Conservation (phyloP, 1,284 basidiomycete genomes). For the Cryptococcus sp. region DNA sequence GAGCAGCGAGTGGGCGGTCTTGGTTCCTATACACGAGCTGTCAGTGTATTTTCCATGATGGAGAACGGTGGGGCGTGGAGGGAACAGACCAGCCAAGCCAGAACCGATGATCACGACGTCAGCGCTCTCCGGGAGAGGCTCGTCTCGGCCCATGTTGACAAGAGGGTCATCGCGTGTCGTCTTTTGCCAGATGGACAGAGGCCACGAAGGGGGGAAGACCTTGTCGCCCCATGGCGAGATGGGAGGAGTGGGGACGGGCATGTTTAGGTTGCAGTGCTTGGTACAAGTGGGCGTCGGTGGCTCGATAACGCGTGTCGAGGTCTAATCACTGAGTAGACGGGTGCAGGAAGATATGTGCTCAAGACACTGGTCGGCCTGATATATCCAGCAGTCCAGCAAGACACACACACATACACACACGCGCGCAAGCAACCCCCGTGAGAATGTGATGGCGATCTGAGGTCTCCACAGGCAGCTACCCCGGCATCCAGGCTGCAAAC, state of each 20-base stretch:
- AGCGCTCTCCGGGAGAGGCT: conserved; percentile 23
- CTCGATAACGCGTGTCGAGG: too few species aligned
- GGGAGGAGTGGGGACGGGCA: conserved; percentile 19
- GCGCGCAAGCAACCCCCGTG: too few species aligned
- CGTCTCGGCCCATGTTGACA: conserved; percentile 21
- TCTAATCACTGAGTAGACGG: too few species aligned
- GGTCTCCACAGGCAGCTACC: too few species aligned
- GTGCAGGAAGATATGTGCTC: neutral
- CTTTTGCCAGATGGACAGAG: conserved; percentile 40
- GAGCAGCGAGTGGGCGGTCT: conserved; percentile 9
- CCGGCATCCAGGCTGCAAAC: too few species aligned
- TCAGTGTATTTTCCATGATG: neutral
- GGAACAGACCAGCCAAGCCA: conserved; percentile 26
- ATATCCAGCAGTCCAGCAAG: too few species aligned
- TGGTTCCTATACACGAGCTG: conserved; percentile 5
- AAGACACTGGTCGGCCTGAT: neutral
- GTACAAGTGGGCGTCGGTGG: neutral
- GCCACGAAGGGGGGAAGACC: conserved; percentile 25
- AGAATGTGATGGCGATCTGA: too few species aligned
- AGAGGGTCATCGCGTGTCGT: conserved; percentile 32
- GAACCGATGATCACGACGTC: conserved; percentile 40
- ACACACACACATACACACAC: too few species aligned
- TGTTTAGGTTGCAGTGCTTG: too few species aligned
- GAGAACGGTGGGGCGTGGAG: neutral
- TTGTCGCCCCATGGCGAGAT: conserved; percentile 11